Base-by-base conservation (phyloP, 441 rosid genomes). In the Pelargonium australe region DNA sequence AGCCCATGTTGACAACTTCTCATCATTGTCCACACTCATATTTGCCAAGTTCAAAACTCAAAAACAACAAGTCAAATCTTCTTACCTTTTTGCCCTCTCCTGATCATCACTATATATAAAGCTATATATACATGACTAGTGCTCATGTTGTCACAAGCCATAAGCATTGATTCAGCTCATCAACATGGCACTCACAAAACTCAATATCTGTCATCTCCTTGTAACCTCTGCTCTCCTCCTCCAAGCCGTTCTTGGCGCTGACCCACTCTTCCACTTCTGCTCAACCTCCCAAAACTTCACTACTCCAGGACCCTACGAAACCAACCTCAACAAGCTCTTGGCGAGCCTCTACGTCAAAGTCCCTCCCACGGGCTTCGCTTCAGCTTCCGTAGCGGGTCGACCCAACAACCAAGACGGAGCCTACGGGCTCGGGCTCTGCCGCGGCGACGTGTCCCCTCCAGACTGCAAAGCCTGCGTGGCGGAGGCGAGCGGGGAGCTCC, bases 261-360 rank as follows among this genome's bases (percentile, higher is more conserved):
- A 69, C 64, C 81, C 75, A 9, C 76, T 73, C 41, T 71, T 17
- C 66, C 73, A 75, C 61, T 34, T 12, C 34, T 79, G 80, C 72
- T 77, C 77, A 66, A n/a, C 47, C 64, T 16, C 63, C 10, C 69
- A 67, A 37, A 82, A 75, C 63, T 71, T 66, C 72, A 79, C 81
- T 28, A n/a, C 8, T 82, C 34, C 11, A 60, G 53, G 74, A 66
- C 69, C 49, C 17, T 82, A 77, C 8, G 66, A 66, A 43, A 31
- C 11, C 17, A 82, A 71, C 68, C 31, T 82, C 10, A 68, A 73
- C 69, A 61, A 69, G 12, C 74, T 76, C 19, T 13, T 72, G 0
- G 17, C 64, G 2, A 34, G 49, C 70, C 64, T 82, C 64, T 41
- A 71, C 28, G 14, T 37, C 7, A 69, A 65, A 25, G 74, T 69